These are phyloP conservation scores for Penicillium sp. DNA, from an alignment of 2,329 filamentous ascomycete genomes.

Conservation along the genomic window DNA sequence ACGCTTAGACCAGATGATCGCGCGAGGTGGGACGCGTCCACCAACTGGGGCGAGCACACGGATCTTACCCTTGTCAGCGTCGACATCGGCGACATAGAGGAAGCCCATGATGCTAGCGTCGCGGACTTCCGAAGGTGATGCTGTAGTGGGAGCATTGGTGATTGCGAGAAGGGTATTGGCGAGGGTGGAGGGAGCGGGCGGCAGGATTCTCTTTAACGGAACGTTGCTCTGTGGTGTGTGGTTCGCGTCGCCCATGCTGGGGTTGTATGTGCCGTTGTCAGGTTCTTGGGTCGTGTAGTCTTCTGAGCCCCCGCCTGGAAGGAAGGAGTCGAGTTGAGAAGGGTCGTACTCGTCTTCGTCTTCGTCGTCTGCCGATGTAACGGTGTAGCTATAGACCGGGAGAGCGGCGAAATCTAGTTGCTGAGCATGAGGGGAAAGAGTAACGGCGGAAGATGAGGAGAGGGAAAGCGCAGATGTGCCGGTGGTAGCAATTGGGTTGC, in stretches of 20 bases:
- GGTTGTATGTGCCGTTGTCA: constrained; percentile 19
- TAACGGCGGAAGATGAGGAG: constrained; percentile 55
- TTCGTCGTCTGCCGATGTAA: constrained; percentile 54
- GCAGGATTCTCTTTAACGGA: constrained; percentile 60
- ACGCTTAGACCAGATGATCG: constrained; percentile 71
- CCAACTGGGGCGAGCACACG: constrained; percentile 81
- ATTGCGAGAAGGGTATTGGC: constrained; percentile 82
- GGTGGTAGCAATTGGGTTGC: constrained; percentile 53
- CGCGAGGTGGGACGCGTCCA: constrained; percentile 73
- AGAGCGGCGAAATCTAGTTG: constrained; percentile 75
- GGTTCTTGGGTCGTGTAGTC: constrained; percentile 14
- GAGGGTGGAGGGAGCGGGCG: constrained; percentile 59
- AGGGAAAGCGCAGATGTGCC: constrained; percentile 35
- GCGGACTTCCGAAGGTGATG: constrained; percentile 68
- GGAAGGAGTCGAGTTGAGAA: constrained; percentile 34
- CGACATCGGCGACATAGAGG: constrained; percentile 87
- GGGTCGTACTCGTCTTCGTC: constrained; percentile 50
- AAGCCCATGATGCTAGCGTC: constrained; percentile 88
- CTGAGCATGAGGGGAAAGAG: constrained; percentile 83
- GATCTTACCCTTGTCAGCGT: constrained; percentile 76
- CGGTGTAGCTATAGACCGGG: constrained; percentile 67
- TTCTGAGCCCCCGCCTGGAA: constrained; percentile 33
- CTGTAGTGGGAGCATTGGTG: constrained; percentile 70
- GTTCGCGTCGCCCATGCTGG: constrained; percentile 22
- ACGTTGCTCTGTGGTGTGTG: constrained; percentile 17